Conservation (phyloP, 2,329 filamentous ascomycete genomes). For the Zarea fungicola region DNA sequence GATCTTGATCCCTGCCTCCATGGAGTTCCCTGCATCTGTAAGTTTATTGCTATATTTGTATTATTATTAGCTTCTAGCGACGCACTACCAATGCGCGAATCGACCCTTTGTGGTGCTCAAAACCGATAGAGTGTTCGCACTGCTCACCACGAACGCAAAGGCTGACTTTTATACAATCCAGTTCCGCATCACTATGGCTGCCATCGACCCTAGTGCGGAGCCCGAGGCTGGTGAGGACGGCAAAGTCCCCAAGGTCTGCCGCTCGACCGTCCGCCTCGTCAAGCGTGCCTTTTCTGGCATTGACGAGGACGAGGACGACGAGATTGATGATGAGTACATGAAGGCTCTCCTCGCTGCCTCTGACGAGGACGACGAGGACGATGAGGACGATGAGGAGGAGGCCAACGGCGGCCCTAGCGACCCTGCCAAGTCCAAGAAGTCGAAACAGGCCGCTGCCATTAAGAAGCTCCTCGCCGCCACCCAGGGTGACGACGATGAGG, state of each 20-base stretch:
- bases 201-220: constrained; percentile 81
- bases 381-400: constrained; percentile 59
- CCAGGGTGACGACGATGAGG: constrained; percentile 51
- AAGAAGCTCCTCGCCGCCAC: constrained; percentile 71
- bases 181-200: constrained; percentile 99
- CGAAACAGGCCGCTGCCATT: constrained; percentile 69
- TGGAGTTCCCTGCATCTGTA: constrained; percentile 79
- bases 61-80: too few relatives aligned
- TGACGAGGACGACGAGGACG: constrained; percentile 48
- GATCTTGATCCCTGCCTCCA: constrained; percentile 71
- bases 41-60: constrained; percentile 36
- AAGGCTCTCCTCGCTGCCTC: constrained; percentile 47
- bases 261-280: constrained; percentile 87
- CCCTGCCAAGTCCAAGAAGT: constrained; percentile 82
- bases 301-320: constrained; percentile 57
- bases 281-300: constrained; percentile 61
- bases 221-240: constrained; percentile 60
- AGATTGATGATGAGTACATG: constrained; percentile 63
- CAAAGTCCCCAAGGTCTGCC: constrained; percentile 57
- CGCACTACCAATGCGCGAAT: neutral
- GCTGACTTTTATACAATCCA: constrained; percentile 36
- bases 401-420: constrained; percentile 87
- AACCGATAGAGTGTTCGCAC: neutral
- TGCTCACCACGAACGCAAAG: constrained; percentile 18
- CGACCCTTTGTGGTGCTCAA: neutral